Conservation (phyloP, 2,329 filamentous ascomycete genomes). For the Coleophoma cylindrospora region DNA sequence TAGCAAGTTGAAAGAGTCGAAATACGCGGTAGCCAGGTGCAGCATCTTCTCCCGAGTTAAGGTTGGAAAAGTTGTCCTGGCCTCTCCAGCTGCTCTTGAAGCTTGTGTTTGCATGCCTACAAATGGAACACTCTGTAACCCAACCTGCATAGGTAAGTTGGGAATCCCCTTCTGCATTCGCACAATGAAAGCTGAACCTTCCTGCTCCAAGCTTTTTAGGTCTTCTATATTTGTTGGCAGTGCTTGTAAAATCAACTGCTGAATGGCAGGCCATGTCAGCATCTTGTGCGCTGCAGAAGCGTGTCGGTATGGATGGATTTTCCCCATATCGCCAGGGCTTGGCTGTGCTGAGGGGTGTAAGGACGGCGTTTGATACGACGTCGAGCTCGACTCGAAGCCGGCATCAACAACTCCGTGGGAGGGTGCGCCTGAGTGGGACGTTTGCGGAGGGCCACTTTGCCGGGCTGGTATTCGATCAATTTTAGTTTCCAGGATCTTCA, state of each 20-base stretch:
- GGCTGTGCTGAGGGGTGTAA: conserved; percentile 6
- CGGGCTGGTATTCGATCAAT: conserved; percentile 36
- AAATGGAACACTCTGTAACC: conserved; percentile 17
- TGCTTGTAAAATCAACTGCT: conserved; percentile 31
- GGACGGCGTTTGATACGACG: conserved; percentile 16
- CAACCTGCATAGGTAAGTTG: conserved; percentile 19
- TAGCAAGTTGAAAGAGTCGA: conserved; percentile 53
- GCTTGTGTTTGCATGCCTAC: conserved; percentile 26
- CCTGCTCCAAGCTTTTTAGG: conserved; percentile 30
- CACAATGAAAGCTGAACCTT: conserved; percentile 31
- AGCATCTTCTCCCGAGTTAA: conserved; percentile 45
- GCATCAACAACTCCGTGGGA: conserved; percentile 9
- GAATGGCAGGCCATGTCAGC: conserved; percentile 42
- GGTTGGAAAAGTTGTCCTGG: conserved; percentile 21
- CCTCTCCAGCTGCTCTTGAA: conserved; percentile 17
- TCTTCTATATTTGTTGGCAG: conserved; percentile 26
- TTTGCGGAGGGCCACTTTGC: conserved; percentile 16
- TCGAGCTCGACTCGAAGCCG: conserved; percentile 16
- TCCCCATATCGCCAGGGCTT: conserved; percentile 10
- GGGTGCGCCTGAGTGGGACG: conserved; percentile 18
- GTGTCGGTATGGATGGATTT: conserved; percentile 18
- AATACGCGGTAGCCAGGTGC: conserved; percentile 47
- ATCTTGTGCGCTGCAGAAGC: conserved; percentile 42
- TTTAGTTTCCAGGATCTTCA: conserved; percentile 50
- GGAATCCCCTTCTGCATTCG: conserved; percentile 20